phyloP scores from a whole-genome alignment of 1,284 basidiomycete species.

The Malassezia obtusa region DNA sequence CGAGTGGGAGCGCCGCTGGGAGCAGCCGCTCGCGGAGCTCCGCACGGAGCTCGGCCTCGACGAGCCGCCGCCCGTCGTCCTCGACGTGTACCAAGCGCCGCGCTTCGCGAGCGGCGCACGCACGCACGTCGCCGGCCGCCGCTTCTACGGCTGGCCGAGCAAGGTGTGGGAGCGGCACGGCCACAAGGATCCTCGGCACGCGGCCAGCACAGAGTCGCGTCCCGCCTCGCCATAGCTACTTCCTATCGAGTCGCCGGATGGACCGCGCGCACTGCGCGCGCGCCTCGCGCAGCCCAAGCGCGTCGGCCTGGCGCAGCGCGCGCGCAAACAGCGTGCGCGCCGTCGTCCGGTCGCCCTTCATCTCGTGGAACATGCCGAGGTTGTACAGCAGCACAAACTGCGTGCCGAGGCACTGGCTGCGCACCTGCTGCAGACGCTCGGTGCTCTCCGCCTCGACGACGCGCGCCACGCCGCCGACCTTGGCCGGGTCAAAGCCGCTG shows the following conservation, averaged over 20 bases:
- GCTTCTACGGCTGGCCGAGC: conserved; percentile 35
- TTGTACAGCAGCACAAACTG: conserved; percentile 43
- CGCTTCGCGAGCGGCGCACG: conserved; percentile 4
- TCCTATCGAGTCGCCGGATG: conserved; percentile 14
- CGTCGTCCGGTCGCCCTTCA: conserved; percentile 12
- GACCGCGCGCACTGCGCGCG: conserved; percentile 14
- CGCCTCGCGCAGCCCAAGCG: conserved; percentile 15
- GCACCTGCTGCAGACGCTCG: conserved; percentile 25
- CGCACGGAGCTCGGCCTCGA: conserved; percentile 67
- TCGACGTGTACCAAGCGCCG: conserved; percentile 22
- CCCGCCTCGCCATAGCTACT: not conserved
- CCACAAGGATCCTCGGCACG: conserved; percentile 11
- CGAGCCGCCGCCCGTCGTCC: conserved; percentile 27
- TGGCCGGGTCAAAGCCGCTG: conserved; percentile 14
- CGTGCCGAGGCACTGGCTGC: conserved; percentile 34
- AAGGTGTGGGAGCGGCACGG: conserved; percentile 29
- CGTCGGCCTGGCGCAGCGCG: conserved; percentile 15
- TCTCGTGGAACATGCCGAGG: conserved; percentile 27
- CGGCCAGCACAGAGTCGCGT: not conserved
- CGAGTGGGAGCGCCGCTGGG: conserved; percentile 94
- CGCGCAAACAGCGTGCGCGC: conserved; percentile 14
- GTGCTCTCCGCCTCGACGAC: conserved; percentile 12
- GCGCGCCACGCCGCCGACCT: conserved; percentile 1
- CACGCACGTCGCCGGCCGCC: conserved; percentile 9
- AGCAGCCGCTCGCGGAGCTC: conserved; percentile 67